phyloP scores from a whole-genome alignment of 2,329 filamentous ascomycete species.

The Colletotrichum sp. region DNA sequence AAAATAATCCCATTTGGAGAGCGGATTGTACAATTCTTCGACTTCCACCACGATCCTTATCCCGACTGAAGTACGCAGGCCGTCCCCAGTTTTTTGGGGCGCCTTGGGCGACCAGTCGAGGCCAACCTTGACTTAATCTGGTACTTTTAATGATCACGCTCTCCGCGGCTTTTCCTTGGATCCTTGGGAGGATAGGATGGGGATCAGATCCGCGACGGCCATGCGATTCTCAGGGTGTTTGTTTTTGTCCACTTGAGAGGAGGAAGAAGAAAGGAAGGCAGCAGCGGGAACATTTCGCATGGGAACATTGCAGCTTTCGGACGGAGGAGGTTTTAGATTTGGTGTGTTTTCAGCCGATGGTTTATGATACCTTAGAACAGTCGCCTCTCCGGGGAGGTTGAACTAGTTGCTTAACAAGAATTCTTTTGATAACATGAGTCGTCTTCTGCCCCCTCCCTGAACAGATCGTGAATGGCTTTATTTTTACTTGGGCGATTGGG shows the following conservation, averaged over 20 bases:
- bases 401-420: background rate
- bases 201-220: background rate
- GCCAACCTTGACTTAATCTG: slow-evolving; percentile 4
- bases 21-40: slow-evolving; percentile 18
- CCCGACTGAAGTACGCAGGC: background rate
- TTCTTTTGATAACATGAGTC: background rate
- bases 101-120: background rate
- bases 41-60: slow-evolving; percentile 7
- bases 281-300: background rate
- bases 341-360: background rate
- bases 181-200: background rate
- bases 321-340: background rate
- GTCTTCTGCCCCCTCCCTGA: background rate
- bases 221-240: background rate
- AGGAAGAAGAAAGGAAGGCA: background rate
- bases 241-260: background rate
- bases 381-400: background rate
- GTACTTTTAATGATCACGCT: slow-evolving; percentile 16
- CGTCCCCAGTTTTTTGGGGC: background rate
- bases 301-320: background rate
- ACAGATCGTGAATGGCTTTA: background rate
- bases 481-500: background rate
- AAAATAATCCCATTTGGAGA: slow-evolving; percentile 19
- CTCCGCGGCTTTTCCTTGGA: background rate
- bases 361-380: slow-evolving; percentile 9